phyloP scores from a whole-genome alignment of 495 filamentous ascomycete genomes.

The Hypoxylon lenormandii region DNA sequence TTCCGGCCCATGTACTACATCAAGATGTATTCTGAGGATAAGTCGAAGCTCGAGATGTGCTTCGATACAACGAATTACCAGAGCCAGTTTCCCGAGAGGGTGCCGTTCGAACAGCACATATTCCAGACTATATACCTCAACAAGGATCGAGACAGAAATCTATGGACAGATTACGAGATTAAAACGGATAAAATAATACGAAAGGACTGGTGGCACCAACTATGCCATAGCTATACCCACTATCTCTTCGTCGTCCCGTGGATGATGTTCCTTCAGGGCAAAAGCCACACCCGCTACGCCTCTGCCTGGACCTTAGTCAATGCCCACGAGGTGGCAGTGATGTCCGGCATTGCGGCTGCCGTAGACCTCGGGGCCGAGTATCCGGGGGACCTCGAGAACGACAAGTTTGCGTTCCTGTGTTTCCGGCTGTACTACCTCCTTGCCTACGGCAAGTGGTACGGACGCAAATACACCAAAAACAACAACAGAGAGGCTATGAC shows the following conservation, averaged over 20 bases:
- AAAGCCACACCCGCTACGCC: slow-evolving; percentile 74
- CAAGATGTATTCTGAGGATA: slow-evolving; percentile 72
- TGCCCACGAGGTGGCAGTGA: slow-evolving; percentile 82
- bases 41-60: slow-evolving; percentile 82
- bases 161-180: slow-evolving; percentile 81
- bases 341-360: slow-evolving; percentile 82
- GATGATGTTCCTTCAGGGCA: slow-evolving; percentile 83
- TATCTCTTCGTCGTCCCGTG: slow-evolving; percentile 80
- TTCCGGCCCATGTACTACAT: slow-evolving; percentile 88
- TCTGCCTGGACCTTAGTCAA: slow-evolving; percentile 86
- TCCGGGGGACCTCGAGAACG: slow-evolving; percentile 53
- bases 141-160: slow-evolving; percentile 66
- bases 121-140: slow-evolving; percentile 89
- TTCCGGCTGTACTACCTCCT: slow-evolving; percentile 59
- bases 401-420: slow-evolving; percentile 68
- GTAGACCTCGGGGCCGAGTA: slow-evolving; percentile 82
- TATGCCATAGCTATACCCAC: slow-evolving; percentile 84
- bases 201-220: slow-evolving; percentile 86
- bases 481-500: slow-evolving; percentile 22
- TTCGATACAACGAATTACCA: slow-evolving; percentile 90
- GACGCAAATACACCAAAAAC: slow-evolving; percentile 40
- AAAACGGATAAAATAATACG: slow-evolving; percentile 75
- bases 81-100: slow-evolving; percentile 71
- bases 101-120: slow-evolving; percentile 69
- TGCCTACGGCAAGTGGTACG: slow-evolving; percentile 57